Evolutionary conservation across 768 basidiomycete genomes (phyloP).

Genomic region (Pleurotus eryngii): DNA sequence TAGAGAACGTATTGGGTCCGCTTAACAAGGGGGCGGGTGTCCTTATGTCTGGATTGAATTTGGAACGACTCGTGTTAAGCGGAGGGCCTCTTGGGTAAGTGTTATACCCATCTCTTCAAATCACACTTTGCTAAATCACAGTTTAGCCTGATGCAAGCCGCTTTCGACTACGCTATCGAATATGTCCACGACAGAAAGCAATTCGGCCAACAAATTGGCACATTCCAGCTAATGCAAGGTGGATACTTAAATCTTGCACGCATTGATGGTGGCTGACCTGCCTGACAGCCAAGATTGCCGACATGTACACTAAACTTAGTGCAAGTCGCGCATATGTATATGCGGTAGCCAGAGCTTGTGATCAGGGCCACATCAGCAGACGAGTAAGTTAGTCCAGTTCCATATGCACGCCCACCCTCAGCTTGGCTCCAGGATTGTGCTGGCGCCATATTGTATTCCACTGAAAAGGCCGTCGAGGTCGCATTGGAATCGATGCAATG

Average conservation of each 20-base stretch:
- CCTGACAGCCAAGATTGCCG: constrained; percentile 68
- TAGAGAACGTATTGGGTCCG: constrained; percentile 82
- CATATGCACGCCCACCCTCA: background rate
- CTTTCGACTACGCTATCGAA: constrained; percentile 83
- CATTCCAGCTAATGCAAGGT: constrained; percentile 97
- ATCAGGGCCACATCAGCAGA: constrained; percentile 73
- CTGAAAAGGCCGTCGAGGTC: constrained; percentile 89
- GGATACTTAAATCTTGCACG: background rate
- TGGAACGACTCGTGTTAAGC: constrained; percentile 87
- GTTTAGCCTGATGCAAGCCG: constrained; percentile 83
- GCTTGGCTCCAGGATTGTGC: constrained; percentile 75
- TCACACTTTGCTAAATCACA: background rate
- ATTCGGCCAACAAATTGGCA: constrained; percentile 83
- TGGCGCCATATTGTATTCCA: constrained; percentile 90
- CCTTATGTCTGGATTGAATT: constrained; percentile 91
- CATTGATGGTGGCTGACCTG: background rate
- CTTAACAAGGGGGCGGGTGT: constrained; percentile 80
- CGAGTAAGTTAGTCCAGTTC: constrained; percentile 44
- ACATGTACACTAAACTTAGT: constrained; percentile 93
- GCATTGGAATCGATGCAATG: constrained; percentile 91
- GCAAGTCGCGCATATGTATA: constrained; percentile 91
- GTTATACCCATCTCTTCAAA: background rate
- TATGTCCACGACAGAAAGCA: constrained; percentile 94
- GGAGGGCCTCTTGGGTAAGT: constrained; percentile 87
- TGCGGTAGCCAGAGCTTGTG: constrained; percentile 87